phyloP scores from a whole-genome alignment of 75 land plant genomes.

The Cupressus sempervirens region DNA sequence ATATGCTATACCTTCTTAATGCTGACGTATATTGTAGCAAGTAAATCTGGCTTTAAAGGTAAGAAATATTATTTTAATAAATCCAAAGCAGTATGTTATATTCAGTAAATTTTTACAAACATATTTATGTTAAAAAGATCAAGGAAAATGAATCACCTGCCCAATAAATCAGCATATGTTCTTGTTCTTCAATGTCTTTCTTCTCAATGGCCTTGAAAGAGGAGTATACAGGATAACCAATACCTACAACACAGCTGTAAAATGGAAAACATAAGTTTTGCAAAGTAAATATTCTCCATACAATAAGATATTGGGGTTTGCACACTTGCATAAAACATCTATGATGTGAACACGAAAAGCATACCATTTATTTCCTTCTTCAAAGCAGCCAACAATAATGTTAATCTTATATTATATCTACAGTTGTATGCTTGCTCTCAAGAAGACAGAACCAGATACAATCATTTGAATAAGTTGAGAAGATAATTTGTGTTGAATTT shows the following conservation, averaged over 20 bases:
- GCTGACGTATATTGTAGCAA: not conserved
- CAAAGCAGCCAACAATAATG: not conserved
- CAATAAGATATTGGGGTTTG: not conserved
- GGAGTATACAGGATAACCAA: slow-evolving; percentile 69
- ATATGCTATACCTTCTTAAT: not conserved
- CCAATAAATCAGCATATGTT: slow-evolving; percentile 72
- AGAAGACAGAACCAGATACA: not conserved
- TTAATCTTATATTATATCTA: not conserved
- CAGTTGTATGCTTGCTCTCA: not conserved
- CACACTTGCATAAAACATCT: not conserved
- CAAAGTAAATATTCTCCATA: not conserved
- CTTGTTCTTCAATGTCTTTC: slow-evolving; percentile 53
- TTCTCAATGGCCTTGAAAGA: slow-evolving; percentile 77
- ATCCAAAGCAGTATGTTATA: not conserved
- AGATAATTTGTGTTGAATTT: not conserved
- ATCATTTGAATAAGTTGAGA: not conserved
- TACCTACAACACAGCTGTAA: slow-evolving; percentile 66
- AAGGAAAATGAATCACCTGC: slow-evolving; percentile 40
- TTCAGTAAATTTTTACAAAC: not conserved
- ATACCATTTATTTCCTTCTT: not conserved
- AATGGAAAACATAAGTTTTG: not conserved
- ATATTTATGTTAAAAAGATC: not conserved
- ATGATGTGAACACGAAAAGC: not conserved
- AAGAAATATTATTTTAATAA: not conserved
- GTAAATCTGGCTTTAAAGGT: not conserved